Conservation (phyloP, 2,329 filamentous ascomycete genomes). For the Diaporthe vexans region DNA sequence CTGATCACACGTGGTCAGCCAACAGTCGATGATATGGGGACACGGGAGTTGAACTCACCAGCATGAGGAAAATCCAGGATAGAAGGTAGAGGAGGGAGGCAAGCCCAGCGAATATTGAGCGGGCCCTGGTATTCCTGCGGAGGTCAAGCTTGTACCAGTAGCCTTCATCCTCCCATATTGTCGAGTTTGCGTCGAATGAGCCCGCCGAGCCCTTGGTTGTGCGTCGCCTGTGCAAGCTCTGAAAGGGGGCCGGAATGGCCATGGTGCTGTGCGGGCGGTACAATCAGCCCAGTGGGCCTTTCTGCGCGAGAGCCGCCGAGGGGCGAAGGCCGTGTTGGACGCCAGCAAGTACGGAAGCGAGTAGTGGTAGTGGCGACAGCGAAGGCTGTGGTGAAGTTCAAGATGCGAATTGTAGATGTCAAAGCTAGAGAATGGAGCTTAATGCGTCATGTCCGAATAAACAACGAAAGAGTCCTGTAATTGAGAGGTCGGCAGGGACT, state of each 20-base stretch:
- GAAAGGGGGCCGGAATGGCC: constrained; percentile 37
- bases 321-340: background rate
- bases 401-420: background rate
- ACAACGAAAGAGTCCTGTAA: background rate
- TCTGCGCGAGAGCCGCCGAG: background rate
- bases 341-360: background rate
- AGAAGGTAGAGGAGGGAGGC: constrained; percentile 80
- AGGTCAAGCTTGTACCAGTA: constrained; percentile 52
- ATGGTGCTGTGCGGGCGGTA: constrained; percentile 30
- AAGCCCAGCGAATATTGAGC: constrained; percentile 73
- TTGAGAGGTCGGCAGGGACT: constrained; percentile 18
- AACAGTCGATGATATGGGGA: background rate
- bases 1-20: constrained; percentile 47
- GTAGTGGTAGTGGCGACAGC: background rate
- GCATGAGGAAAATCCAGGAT: constrained; percentile 82
- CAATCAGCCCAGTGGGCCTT: constrained; percentile 33
- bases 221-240: constrained; percentile 38
- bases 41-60: constrained; percentile 63
- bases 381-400: background rate
- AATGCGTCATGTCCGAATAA: constrained; percentile 1
- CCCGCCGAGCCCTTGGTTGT: constrained; percentile 37
- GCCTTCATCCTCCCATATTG: constrained; percentile 34
- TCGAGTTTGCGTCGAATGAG: constrained; percentile 43
- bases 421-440: constrained; percentile 1
- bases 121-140: constrained; percentile 62